Percentiles rank a stretch among this genome's conserved stretches.
phyloP scores from a whole-genome alignment of 306 rosid species.

The Hippophae rhamnoides region DNA sequence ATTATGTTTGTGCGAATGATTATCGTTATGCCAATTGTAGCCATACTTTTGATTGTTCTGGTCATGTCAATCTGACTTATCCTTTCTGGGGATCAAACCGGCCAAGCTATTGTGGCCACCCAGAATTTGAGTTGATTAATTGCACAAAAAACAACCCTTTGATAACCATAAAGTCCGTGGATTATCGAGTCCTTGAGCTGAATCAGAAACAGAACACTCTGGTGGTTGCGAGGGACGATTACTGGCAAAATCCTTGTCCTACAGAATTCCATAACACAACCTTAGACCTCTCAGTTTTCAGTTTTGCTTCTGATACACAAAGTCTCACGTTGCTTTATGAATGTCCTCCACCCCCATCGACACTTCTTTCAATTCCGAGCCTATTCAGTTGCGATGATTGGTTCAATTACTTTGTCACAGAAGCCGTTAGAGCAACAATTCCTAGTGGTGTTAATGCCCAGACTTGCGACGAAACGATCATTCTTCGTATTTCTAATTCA shows the following conservation, averaged over 20 bases:
- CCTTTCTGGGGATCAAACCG: conserved; percentile 46
- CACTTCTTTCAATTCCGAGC: not conserved
- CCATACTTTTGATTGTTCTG: not conserved
- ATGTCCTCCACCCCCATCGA: not conserved
- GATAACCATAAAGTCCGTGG: conserved; percentile 12
- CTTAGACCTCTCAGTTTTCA: conserved; percentile 12
- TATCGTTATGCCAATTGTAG: not conserved
- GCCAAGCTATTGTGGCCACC: conserved; percentile 42
- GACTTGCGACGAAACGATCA: not conserved
- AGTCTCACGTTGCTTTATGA: conserved; percentile 15
- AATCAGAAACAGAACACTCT: conserved; percentile 6
- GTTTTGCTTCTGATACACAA: conserved; percentile 7
- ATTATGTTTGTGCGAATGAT: conserved; percentile 1
- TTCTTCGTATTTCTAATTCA: not conserved
- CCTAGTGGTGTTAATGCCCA: too few species aligned
- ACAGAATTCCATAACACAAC: conserved; percentile 11
- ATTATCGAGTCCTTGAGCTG: conserved; percentile 28
- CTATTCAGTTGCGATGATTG: too few species aligned
- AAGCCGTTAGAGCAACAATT: too few species aligned
- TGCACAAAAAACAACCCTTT: conserved; percentile 23
- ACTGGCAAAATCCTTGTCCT: conserved; percentile 30
- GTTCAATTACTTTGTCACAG: too few species aligned
- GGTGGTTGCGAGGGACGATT: conserved; percentile 33
- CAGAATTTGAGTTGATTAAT: conserved; percentile 30
- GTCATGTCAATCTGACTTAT: conserved; percentile 17